Base-by-base conservation (phyloP, 2,329 filamentous ascomycete species). In the Colletotrichum gigasporum region DNA sequence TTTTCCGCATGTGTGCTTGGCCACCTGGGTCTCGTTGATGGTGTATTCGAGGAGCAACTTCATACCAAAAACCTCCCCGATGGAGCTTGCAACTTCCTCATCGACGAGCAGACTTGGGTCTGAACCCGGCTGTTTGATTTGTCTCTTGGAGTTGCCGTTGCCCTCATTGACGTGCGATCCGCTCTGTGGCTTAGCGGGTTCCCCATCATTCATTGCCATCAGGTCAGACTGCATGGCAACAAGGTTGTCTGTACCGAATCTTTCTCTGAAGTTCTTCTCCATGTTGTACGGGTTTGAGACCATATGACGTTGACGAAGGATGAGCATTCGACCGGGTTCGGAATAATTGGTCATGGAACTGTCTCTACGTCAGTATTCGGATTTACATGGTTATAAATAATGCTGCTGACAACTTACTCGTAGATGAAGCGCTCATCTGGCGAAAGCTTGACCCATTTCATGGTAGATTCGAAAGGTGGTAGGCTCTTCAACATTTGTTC, bases 201-300 rank as follows among this genome's bases (percentile, higher is more conserved):
- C n/a, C n/a, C n/a, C n/a, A n/a, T n/a, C n/a, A n/a, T n/a, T n/a
- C n/a, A n/a, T n/a, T n/a, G n/a, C n/a, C n/a, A n/a, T n/a, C n/a
- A n/a, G n/a, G n/a, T n/a, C n/a, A n/a, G n/a, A n/a, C n/a, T n/a
- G n/a, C n/a, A n/a, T n/a, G n/a, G n/a, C n/a, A n/a, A n/a, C n/a
- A n/a, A 41, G 26, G 3, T 44, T 5, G 7, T 54, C 11, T 5
- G 74, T 16, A 0, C 18, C 37, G 11, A 2, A 66, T 9, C 0
- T 10, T 5, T 5, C 48, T 8, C 42, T 65, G 9, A 76, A 55
- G n/a, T 72, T 52, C 2, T n/a, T 67, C 14, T 77, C 75, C 0
- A 76, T 60, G 22, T 63, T 71, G 59, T 76, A 74, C 0, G 68
- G 37, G 34, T 77, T 75, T 1, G 74, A 77, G 0, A 69, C 52